A percentile compares a stretch with the other conserved stretches of the same genome.
Conservation (phyloP, 257 asterid genomes). For the Cruciata laevipes region DNA sequence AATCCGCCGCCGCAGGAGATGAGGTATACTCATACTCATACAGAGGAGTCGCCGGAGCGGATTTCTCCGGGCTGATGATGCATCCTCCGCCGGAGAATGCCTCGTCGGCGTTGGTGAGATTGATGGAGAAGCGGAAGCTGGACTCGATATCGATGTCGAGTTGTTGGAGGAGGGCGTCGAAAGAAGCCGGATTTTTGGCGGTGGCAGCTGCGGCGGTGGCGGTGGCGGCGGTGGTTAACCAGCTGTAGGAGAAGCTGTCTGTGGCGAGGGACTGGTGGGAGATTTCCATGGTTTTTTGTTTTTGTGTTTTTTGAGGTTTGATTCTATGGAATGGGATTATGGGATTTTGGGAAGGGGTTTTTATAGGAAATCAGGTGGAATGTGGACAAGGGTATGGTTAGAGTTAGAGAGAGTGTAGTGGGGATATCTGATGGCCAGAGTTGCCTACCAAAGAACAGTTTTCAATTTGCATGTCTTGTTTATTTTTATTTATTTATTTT, state of each 20-base stretch:
- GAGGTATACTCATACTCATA: constrained; percentile 2
- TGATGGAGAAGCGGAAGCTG: constrained; percentile 4
- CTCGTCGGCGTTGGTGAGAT: constrained; percentile 31
- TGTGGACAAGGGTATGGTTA: constrained; percentile 3
- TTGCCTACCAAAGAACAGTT: neutral
- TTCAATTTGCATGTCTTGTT: neutral
- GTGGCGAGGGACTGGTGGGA: constrained; percentile 27
- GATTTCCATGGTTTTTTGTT: constrained; percentile 21
- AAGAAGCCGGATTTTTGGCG: constrained; percentile 6
- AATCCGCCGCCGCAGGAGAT: neutral
- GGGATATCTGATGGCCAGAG: constrained; percentile 5
- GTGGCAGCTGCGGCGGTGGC: neutral
- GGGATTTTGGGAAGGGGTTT: constrained; percentile 3
- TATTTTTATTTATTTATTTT: too few relatives aligned
- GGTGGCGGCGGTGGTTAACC: constrained; percentile 15
- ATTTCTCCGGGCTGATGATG: neutral
- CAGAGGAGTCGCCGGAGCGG: constrained; percentile 17
- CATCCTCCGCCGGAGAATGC: constrained; percentile 26
- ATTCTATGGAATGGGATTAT: neutral
- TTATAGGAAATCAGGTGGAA: neutral
- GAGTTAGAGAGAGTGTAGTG: neutral
- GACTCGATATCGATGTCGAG: constrained; percentile 5
- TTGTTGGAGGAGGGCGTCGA: constrained; percentile 8
- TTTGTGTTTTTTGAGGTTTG: neutral
- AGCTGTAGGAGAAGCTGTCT: constrained; percentile 38